Evolutionary conservation across 805 yeast species (phyloP).

Genomic region (Jamesozyma piceae): DNA sequence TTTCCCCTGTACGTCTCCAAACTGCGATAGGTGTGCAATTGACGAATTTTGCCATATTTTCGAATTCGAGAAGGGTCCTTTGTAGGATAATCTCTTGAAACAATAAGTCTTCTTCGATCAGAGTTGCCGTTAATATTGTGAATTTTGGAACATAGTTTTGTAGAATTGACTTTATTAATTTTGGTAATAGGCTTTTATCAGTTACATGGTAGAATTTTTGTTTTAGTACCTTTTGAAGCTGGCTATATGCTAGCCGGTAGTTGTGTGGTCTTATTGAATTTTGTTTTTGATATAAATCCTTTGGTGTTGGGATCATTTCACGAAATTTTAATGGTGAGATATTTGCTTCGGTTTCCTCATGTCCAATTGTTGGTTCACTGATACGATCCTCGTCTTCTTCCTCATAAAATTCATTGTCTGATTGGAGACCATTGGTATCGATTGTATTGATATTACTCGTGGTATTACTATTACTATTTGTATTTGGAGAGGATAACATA

Average conservation of each 20-base stretch:
- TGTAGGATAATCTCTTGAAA: conserved; percentile 53
- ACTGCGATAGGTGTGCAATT: conserved; percentile 73
- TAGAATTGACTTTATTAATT: conserved; percentile 1
- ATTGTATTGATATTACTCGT: not conserved
- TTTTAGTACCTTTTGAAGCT: conserved; percentile 11
- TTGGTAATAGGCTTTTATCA: not conserved
- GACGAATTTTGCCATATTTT: conserved; percentile 35
- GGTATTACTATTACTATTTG: not conserved
- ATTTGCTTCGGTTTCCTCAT: not conserved
- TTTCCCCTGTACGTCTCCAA: conserved; percentile 82
- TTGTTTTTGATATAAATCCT: conserved; percentile 16
- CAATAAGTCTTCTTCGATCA: conserved; percentile 62
- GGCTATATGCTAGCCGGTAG: conserved; percentile 16
- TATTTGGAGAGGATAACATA: conserved; percentile 2
- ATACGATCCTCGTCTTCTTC: not conserved
- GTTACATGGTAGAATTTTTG: conserved; percentile 6
- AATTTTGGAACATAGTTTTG: conserved; percentile 59
- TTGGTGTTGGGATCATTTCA: conserved; percentile 15
- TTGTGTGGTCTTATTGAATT: conserved; percentile 17
- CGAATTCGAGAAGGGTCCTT: conserved; percentile 48
- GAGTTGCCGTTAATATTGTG: conserved; percentile 62
- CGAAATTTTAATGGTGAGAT: conserved; percentile 16
- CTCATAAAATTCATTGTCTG: not conserved
- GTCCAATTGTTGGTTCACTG: not conserved
- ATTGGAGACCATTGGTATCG: not conserved